Evolutionary conservation across 2,329 filamentous ascomycete species (phyloP).

Genomic region (Coniochaeta sp.): DNA sequence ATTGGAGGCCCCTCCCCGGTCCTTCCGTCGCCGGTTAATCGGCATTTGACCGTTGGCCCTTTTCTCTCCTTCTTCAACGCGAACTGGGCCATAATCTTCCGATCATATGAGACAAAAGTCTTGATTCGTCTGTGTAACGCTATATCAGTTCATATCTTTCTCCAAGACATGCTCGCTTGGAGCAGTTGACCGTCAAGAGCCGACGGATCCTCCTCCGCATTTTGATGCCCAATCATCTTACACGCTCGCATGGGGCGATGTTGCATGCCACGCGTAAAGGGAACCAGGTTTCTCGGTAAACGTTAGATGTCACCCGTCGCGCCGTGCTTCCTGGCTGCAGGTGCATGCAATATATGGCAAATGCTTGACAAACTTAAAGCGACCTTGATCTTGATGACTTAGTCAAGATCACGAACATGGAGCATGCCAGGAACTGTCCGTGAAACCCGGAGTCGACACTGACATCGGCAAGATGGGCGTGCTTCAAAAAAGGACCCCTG

Average conservation of each 20-base stretch:
- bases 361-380: no score
- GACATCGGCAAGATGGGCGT: no score
- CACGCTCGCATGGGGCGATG: not conserved
- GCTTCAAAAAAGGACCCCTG: no score
- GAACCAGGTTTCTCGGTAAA: not conserved
- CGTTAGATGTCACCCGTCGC: not conserved
- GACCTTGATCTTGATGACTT: no score
- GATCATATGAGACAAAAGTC: not conserved
- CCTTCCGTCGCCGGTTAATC: not conserved
- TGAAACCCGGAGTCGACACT: no score
- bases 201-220: conserved; percentile 6
- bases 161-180: not conserved
- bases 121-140: conserved; percentile 2
- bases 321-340: not conserved
- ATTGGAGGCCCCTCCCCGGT: not conserved
- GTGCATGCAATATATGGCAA: no score
- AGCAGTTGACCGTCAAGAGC: not conserved
- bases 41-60: not conserved
- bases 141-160: not conserved
- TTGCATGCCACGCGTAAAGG: not conserved
- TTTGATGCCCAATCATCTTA: conserved; percentile 13
- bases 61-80: not conserved
- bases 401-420: no score
- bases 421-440: no score
- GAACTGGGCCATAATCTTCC: not conserved